Evolutionary conservation across 352 stramenopile genomes (phyloP).

Genomic region (Elongisporangium senticosum): DNA sequence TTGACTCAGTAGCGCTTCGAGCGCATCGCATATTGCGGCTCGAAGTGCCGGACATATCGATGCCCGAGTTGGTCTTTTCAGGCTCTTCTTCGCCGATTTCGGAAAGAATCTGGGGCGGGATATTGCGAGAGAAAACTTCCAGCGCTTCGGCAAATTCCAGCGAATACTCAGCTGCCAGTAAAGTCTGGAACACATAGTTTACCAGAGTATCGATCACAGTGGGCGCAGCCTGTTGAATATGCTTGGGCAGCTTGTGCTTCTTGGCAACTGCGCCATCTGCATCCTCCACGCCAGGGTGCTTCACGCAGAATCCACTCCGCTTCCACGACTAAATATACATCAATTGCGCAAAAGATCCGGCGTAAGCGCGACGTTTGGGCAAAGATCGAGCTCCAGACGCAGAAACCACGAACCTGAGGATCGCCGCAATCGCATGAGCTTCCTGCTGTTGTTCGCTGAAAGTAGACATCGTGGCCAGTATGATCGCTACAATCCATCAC

Average conservation of each 20-base stretch:
- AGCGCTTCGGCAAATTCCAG: constrained; percentile 69
- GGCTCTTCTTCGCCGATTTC: constrained; percentile 23
- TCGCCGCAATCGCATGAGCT: constrained; percentile 86
- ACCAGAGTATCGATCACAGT: constrained; percentile 74
- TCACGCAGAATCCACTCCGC: constrained; percentile 67
- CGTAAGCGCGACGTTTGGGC: background rate
- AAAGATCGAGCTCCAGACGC: background rate
- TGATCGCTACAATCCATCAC: constrained; percentile 34
- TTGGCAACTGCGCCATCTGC: constrained; percentile 22
- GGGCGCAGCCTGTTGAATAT: constrained; percentile 37
- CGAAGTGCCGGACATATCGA: background rate
- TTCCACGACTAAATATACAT: constrained; percentile 61
- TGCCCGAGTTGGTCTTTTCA: background rate
- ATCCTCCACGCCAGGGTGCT: constrained; percentile 54
- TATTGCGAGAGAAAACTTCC: constrained; percentile 58
- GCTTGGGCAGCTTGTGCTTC: constrained; percentile 65
- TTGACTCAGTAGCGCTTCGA: background rate
- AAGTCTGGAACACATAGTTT: constrained; percentile 66
- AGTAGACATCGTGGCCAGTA: constrained; percentile 80
- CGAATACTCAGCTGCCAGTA: constrained; percentile 57
- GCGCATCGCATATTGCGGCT: background rate
- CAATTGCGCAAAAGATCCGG: background rate
- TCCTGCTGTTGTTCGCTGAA: constrained; percentile 79
- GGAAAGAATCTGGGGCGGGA: constrained; percentile 35
- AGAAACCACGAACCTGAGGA: constrained; percentile 40